Evolutionary conservation across 306 rosid genomes (phyloP), one percentile per base, ranked within the genome.

Genomic region (Gastrolobium villosum): DNA sequence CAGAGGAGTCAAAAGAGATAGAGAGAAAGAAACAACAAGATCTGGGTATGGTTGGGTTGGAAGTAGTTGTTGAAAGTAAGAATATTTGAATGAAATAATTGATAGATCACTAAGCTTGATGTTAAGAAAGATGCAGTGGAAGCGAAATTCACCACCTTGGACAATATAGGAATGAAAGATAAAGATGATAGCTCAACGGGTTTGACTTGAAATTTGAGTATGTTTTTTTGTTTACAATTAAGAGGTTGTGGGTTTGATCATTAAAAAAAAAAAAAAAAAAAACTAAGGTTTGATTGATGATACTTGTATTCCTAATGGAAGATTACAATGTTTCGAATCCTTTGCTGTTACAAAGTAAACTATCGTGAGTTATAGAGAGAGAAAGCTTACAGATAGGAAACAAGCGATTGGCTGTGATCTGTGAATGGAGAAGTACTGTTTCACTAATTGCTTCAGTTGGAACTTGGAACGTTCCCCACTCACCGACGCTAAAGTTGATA

Each of bases 61-160:
- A 50, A 20, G 26, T 5, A 73, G 78, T 2, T 41, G 39, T 15
- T 52, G 41, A 43, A 65, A 81, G 7, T 3, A 11, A 35, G 5
- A 74, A 46, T 35, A 59, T 7, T n/a, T 56, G 11, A 45, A 46
- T 28, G 48, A 45, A 39, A 67, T 55, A 74, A 50, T 2, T 26
- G 55, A 79, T 61, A 52, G 83, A 83, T 82, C 81, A 5, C 7
- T 65, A 46, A 63, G 70, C 78, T 79, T 69, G 52, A 39, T 6
- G 57, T 13, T 55, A 70, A 10, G 34, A 44, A 59, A 66, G 59
- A 56, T 67, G 54, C 26, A 70, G 50, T 34, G 7, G 53, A 46
- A 40, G 41, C 15, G 32, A 66, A 48, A 10, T 78, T 79, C 63
- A 35, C 31, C 7, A 44, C 2, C 64, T 64, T 36, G 0, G 65